phyloP scores from a whole-genome alignment of 352 stramenopile species.

The Blastocystis sp. region DNA sequence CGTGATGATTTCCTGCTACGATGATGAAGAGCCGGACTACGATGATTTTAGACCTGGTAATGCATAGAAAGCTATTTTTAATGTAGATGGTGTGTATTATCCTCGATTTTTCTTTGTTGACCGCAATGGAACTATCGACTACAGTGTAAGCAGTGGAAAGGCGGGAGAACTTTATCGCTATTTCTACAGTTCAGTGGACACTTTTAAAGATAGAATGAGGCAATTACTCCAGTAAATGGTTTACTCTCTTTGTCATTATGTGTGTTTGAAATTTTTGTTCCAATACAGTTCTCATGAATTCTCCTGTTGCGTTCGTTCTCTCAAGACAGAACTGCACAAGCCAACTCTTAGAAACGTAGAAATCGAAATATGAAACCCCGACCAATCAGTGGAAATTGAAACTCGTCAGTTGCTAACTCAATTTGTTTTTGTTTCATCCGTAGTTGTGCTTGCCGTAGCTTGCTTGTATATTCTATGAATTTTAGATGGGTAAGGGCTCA shows the following conservation, averaged over 20 bases:
- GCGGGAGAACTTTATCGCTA: slow-evolving; percentile 30
- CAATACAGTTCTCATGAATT: background rate
- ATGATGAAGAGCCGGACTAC: slow-evolving; percentile 27
- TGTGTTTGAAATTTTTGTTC: background rate
- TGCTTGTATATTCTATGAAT: background rate
- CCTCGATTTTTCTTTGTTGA: slow-evolving; percentile 24
- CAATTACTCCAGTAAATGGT: background rate
- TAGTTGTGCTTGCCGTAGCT: background rate
- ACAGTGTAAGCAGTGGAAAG: background rate
- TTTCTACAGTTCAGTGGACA: background rate
- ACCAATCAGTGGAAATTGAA: background rate
- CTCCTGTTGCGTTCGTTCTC: background rate
- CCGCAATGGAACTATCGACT: slow-evolving; percentile 15
- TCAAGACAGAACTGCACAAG: background rate
- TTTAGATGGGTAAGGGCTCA: slow-evolving; percentile 60
- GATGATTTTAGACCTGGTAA: slow-evolving; percentile 28
- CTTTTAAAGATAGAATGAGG: slow-evolving; percentile 32
- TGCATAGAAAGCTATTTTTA: background rate
- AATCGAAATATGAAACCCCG: background rate
- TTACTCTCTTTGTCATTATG: background rate
- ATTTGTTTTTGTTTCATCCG: background rate
- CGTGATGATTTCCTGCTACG: slow-evolving; percentile 20
- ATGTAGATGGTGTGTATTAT: slow-evolving; percentile 44
- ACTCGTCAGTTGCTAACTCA: background rate
- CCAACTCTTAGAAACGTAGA: background rate